Conservation (phyloP, 176 grass and related monocot species). For the Triticum turgidum region DNA sequence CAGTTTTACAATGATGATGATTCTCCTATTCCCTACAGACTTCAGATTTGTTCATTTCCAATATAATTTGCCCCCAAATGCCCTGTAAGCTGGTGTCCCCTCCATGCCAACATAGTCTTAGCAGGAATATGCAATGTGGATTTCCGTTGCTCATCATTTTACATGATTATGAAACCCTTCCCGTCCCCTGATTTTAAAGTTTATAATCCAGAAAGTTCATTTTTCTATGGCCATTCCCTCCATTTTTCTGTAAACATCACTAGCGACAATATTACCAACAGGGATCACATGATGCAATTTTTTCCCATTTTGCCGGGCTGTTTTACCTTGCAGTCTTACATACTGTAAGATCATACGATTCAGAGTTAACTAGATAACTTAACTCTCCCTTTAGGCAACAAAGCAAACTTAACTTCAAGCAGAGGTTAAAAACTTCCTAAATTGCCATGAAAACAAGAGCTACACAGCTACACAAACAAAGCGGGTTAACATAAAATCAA, state of each 20-base stretch:
- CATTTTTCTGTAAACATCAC: neutral
- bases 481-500: neutral
- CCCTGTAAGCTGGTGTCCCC: conserved; percentile 10
- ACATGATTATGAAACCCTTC: neutral
- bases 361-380: no score
- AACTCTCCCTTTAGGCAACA: neutral
- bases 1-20: neutral
- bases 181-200: neutral
- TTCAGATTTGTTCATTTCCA: neutral
- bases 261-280: conserved; percentile 2
- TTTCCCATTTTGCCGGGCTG: neutral
- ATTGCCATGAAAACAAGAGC: neutral
- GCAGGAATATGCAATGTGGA: neutral
- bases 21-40: neutral
- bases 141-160: neutral
- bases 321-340: neutral
- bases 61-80: neutral
- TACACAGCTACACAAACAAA: neutral
- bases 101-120: neutral
- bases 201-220: neutral
- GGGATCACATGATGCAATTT: neutral
- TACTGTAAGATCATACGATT: neutral
- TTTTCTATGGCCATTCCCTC: neutral
- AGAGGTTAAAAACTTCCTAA: neutral
- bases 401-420: conserved; percentile 20